Percentiles rank a stretch among this genome's conserved stretches.
Conservation (phyloP, 2,329 filamentous ascomycete genomes). For the Calycina marina region DNA sequence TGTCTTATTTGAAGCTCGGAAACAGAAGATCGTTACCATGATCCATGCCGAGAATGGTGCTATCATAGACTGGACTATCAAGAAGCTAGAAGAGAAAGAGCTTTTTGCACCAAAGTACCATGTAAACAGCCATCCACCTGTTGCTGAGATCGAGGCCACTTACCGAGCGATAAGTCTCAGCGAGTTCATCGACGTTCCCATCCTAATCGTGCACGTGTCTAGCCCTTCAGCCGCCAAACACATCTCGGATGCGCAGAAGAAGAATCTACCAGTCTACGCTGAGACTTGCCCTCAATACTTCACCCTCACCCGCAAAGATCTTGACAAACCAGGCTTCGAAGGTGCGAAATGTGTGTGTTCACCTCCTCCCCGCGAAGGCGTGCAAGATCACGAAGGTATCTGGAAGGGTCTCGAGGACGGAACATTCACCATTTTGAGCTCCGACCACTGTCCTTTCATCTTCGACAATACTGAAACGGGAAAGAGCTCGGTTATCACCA, state of each 20-base stretch:
- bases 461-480: slow-evolving; percentile 31
- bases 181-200: slow-evolving; percentile 35
- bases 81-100: slow-evolving; percentile 32
- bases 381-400: slow-evolving; percentile 32
- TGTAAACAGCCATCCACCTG: slow-evolving; percentile 31
- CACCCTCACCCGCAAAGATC: slow-evolving; percentile 34
- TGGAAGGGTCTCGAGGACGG: slow-evolving; percentile 35
- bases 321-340: slow-evolving; percentile 36
- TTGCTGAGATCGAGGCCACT: slow-evolving; percentile 37
- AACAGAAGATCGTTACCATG: slow-evolving; percentile 36
- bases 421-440: slow-evolving; percentile 36
- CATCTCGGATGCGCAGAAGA: slow-evolving; percentile 33
- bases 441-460: slow-evolving; percentile 24
- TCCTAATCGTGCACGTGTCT: slow-evolving; percentile 38
- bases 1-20: slow-evolving; percentile 27
- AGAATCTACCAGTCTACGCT: slow-evolving; percentile 34
- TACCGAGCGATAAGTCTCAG: slow-evolving; percentile 35
- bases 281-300: slow-evolving; percentile 44
- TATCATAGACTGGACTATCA: slow-evolving; percentile 38
- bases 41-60: slow-evolving; percentile 40
- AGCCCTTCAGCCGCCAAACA: slow-evolving; percentile 30
- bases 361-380: slow-evolving; percentile 33
- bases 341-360: slow-evolving; percentile 39
- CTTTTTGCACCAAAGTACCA: slow-evolving; percentile 37
- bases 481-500: slow-evolving; percentile 34